Conservation (phyloP, 768 basidiomycete genomes). For the Podaxis carcinomalis region DNA sequence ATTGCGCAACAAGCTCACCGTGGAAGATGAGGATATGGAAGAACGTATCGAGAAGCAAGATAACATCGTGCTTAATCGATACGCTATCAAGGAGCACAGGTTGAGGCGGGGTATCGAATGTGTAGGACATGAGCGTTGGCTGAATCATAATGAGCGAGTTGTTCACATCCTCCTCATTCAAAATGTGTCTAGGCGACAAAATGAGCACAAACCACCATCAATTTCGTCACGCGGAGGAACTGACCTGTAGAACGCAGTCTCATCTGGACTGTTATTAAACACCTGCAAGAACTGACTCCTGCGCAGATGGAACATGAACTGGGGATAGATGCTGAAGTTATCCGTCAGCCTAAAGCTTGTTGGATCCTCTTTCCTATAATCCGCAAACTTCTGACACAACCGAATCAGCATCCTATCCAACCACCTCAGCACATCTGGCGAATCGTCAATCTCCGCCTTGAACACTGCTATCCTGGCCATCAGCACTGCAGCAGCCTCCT, state of each 20-base stretch:
- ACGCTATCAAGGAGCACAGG: conserved; percentile 96
- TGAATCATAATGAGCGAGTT: conserved; percentile 99
- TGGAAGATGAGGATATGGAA: conserved; percentile 99
- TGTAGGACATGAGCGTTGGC: conserved; percentile 98
- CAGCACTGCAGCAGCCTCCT: conserved; percentile 94
- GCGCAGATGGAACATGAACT: conserved; percentile 99
- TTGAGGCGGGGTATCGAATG: conserved; percentile 85
- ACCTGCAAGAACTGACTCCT: conserved; percentile 98
- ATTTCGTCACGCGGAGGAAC: background rate
- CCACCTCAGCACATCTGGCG: conserved; percentile 95
- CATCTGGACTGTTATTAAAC: conserved; percentile 99
- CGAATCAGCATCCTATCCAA: conserved; percentile 98
- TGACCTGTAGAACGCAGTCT: conserved; percentile 97
- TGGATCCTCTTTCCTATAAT: conserved; percentile 97
- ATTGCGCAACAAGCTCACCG: conserved; percentile 93
- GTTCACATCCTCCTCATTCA: conserved; percentile 98
- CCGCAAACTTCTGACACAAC: conserved; percentile 98
- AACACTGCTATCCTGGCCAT: conserved; percentile 99
- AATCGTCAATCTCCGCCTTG: conserved; percentile 98
- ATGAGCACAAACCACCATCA: background rate
- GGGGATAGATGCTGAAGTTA: conserved; percentile 98
- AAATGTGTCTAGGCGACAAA: conserved; percentile 61
- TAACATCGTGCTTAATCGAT: conserved; percentile 95
- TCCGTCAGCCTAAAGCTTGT: conserved; percentile 88
- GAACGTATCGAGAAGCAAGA: conserved; percentile 96